Evolutionary conservation across 306 rosid species (phyloP).

Genomic region (Rubus parviflorus): DNA sequence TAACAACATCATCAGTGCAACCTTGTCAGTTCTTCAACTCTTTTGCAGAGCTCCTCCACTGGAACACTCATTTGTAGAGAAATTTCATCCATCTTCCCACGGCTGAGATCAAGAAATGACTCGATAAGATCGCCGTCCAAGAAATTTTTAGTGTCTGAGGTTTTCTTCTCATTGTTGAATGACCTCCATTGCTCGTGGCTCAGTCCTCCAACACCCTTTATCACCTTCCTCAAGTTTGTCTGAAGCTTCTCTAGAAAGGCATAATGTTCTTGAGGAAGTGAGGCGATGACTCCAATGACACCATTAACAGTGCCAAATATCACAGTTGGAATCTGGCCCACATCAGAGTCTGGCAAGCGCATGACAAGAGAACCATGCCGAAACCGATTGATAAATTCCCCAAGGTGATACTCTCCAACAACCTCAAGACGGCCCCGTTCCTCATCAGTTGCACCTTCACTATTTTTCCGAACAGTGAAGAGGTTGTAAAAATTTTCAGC

Average conservation of each 20-base stretch:
- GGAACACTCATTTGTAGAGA: slow-evolving; percentile 70
- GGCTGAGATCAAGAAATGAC: slow-evolving; percentile 88
- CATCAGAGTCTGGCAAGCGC: slow-evolving; percentile 94
- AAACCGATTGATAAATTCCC: slow-evolving; percentile 81
- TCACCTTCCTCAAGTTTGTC: slow-evolving; percentile 83
- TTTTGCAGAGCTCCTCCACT: slow-evolving; percentile 94
- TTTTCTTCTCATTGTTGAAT: slow-evolving; percentile 85
- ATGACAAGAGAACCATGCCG: slow-evolving; percentile 87
- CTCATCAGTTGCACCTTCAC: slow-evolving; percentile 94
- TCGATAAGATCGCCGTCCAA: slow-evolving; percentile 96
- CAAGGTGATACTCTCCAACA: slow-evolving; percentile 91
- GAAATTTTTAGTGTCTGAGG: slow-evolving; percentile 79
- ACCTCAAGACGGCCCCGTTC: slow-evolving; percentile 93
- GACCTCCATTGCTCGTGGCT: slow-evolving; percentile 99
- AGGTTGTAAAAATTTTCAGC: slow-evolving; percentile 74
- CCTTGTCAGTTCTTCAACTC: slow-evolving; percentile 93
- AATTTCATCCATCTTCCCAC: slow-evolving; percentile 84
- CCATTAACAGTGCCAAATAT: slow-evolving; percentile 96
- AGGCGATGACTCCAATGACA: slow-evolving; percentile 93
- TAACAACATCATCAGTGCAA: slow-evolving; percentile 57
- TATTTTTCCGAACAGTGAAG: slow-evolving; percentile 57
- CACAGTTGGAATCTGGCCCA: slow-evolving; percentile 91
- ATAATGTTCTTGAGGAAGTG: slow-evolving; percentile 88
- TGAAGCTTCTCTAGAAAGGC: slow-evolving; percentile 89
- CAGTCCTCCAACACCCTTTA: slow-evolving; percentile 94